These are phyloP conservation scores for Dispira simplex DNA, from an alignment of 192 early-diverging fungal species.

Conservation along the genomic window DNA sequence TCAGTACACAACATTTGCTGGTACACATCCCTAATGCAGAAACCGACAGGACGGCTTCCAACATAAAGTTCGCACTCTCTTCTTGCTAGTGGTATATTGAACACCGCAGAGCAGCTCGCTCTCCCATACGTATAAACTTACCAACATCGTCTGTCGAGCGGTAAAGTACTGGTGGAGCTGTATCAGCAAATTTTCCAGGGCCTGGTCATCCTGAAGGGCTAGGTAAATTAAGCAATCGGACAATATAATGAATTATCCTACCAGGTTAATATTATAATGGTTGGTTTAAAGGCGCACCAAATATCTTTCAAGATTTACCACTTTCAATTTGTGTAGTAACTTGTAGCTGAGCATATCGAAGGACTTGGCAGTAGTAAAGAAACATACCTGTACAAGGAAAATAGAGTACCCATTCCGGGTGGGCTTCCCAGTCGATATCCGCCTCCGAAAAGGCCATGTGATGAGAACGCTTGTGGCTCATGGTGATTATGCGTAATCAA, in stretches of 20 bases:
- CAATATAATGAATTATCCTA: neutral
- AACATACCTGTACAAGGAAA: neutral
- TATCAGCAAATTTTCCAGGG: neutral
- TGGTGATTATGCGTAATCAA: too few relatives aligned
- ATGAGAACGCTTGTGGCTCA: too few relatives aligned
- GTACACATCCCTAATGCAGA: neutral
- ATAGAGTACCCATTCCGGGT: slow-evolving; percentile 1
- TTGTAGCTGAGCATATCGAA: neutral
- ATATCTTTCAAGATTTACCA: neutral
- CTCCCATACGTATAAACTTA: neutral
- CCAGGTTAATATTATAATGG: neutral
- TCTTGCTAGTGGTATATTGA: neutral
- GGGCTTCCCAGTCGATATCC: neutral
- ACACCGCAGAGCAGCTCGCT: neutral
- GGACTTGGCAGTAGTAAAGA: neutral
- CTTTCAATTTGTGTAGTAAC: neutral
- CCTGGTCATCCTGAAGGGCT: neutral
- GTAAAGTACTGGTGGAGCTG: neutral
- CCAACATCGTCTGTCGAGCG: neutral
- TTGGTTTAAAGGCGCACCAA: neutral
- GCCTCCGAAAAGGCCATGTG: too few relatives aligned
- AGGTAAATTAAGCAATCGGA: neutral
- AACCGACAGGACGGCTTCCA: neutral
- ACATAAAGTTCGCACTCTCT: neutral
- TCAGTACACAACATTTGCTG: neutral